Base-by-base conservation (phyloP, 2,329 filamentous ascomycete species). In the Grosmannia huntii region DNA sequence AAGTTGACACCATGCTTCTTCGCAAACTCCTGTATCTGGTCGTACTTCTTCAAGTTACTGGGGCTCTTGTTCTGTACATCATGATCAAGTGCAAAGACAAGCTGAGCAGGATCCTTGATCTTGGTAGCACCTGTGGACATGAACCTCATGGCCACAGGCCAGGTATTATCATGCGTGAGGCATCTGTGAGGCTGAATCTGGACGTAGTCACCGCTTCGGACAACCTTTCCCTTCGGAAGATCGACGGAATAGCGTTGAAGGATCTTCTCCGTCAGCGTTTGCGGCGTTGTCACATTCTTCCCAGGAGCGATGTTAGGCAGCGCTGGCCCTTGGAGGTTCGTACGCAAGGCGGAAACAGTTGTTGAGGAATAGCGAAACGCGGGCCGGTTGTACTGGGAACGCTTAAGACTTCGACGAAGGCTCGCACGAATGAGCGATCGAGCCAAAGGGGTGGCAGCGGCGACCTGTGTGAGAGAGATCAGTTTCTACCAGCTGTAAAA, bases 191-290 rank as follows among this genome's bases (percentile, higher is more conserved):
- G 78, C 1, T 89, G 88, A 27, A 76, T 74, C 12, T 95, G 76
- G 60, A 96, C 83, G 75, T 94, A 96, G 77, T 96, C 90, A 67
- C 91, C 90, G 5, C 81, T 76, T 65, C 79, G 80, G 66, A 96
- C 87, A 59, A 79, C 75, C 73, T 96, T 95, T 60, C 84, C 89
- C 12, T 82, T 70, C 1, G 87, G 72, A 1, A 96, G 79, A 11
- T 85, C 89, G n/a, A 90, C 78, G 0, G 89, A 80, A 70, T 95
- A 86, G 19, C 79, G 74, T 70, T 96, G 91, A 0, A 96, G 85
- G 60, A 96, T 96, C 76, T 96, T 96, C 70, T 96, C 91, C 3
- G 89, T 94, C 56, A 96, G 72, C 3, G 89, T 96, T 72, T 96
- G 90, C n/a, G n/a, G n/a, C n/a, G n/a, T n/a, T n/a, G n/a, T n/a